Evolutionary conservation across 2,329 filamentous ascomycete species (phyloP), one percentile per base, ranked within the genome.

Genomic region (Colletotrichum costaricense): DNA sequence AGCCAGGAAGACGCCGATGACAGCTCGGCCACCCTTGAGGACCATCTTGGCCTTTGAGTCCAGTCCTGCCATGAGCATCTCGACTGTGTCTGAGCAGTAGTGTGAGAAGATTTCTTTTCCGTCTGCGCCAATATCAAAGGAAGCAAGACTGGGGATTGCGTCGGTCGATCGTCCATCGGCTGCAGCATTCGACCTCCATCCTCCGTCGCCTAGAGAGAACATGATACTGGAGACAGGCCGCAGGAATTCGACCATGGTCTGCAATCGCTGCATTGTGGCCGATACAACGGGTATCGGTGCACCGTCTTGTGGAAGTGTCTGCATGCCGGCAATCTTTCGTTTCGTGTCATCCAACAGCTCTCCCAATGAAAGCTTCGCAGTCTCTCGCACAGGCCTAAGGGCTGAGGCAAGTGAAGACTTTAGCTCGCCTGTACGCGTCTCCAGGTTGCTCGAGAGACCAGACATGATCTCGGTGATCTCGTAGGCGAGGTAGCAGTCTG

Each of bases 401-500:
- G 95, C 94, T 67, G 97, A 94, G 5, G 94, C 92, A 64, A 99
- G 90, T 6, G 94, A 90, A 35, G 90, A 87, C 80, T 98, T 98
- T 71, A 98, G 88, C 78, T 98, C 95, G 2, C 95, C 95, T 0
- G 95, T 97, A 74, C 93, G 92, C 5, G 90, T 89, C 75, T 98
- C 96, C 4, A 99, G 86, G 52, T 93, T 92, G 69, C 92, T 92
- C 2, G 95, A 95, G 60, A 98, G 88, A 14, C 89, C 89, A 0
- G 94, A 94, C 59, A 98, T 91, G 73, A 98, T 94, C 78, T 98
- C 96, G 38, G 97, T 94, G 38, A 98, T 94, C 80, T 99, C 97
- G 81, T 97, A 99, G 8, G 95, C 95, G 62, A 99, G 89, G 81
- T 94, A 98, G 82, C 96, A 98, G 81, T 99, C 97, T 0, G 95